phyloP scores from a whole-genome alignment of 805 yeast genomes.

The Sugiyamaella marilandica region DNA sequence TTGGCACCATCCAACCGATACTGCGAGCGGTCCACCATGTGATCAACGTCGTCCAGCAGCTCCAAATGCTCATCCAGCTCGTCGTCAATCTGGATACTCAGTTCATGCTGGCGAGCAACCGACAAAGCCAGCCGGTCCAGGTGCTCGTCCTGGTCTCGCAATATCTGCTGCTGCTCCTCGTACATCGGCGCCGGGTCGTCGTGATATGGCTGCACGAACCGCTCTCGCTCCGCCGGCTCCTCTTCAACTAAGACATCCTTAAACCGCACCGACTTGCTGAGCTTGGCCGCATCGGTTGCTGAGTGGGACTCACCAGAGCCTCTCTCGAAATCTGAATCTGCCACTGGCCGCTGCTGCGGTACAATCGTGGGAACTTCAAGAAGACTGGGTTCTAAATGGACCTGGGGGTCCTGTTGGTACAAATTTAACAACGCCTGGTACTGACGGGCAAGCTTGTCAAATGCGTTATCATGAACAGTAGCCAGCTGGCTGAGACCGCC shows the following conservation, averaged over 20 bases:
- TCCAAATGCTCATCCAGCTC: constrained; percentile 36
- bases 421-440: constrained; percentile 9
- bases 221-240: constrained; percentile 11
- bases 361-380: background rate
- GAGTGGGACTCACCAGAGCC: background rate
- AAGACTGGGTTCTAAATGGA: background rate
- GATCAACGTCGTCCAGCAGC: constrained; percentile 36
- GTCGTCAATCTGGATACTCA: constrained; percentile 35
- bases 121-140: constrained; percentile 33
- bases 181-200: constrained; percentile 27
- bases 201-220: constrained; percentile 25
- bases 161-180: constrained; percentile 28
- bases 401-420: constrained; percentile 11
- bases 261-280: constrained; percentile 26
- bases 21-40: constrained; percentile 34
- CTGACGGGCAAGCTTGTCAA: background rate
- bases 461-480: background rate
- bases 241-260: constrained; percentile 27
- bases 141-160: constrained; percentile 37
- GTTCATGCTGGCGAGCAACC: constrained; percentile 36
- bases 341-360: background rate
- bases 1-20: constrained; percentile 33
- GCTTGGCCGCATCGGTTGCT: constrained; percentile 13
- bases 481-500: constrained; percentile 26
- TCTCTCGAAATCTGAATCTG: background rate